These are phyloP conservation scores for Rhodosporidiobolus sp. DNA, from an alignment of 768 basidiomycete species.

Conservation along the genomic window DNA sequence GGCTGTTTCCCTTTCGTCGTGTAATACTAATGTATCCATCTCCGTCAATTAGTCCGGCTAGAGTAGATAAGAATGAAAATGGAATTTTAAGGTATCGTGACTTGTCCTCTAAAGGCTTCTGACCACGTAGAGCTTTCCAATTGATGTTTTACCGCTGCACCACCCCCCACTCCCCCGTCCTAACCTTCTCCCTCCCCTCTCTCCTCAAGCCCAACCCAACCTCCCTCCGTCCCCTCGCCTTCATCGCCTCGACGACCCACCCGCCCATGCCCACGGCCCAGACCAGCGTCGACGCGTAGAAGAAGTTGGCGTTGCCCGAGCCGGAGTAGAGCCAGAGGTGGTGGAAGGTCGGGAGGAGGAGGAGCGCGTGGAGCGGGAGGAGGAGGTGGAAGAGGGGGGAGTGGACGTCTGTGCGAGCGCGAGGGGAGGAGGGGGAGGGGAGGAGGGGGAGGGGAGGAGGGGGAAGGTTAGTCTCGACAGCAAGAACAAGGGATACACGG, in stretches of 20 bases:
- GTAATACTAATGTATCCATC: no score
- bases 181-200: slow-evolving; percentile 51
- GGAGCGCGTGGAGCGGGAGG: slow-evolving; percentile 74
- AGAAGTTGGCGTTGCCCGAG: slow-evolving; percentile 96
- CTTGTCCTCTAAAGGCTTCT: no score
- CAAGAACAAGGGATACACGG: background rate
- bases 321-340: slow-evolving; percentile 86
- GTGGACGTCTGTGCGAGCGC: slow-evolving; percentile 65
- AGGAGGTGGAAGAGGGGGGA: slow-evolving; percentile 79
- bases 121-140: no score
- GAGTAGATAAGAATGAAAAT: no score
- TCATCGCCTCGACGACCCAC: slow-evolving; percentile 74
- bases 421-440: background rate
- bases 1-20: no score
- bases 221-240: slow-evolving; percentile 75
- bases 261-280: slow-evolving; percentile 83
- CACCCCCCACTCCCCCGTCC: slow-evolving; percentile 38
- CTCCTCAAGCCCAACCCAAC: slow-evolving; percentile 58
- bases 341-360: slow-evolving; percentile 86
- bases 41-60: no score
- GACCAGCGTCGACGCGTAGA: slow-evolving; percentile 91
- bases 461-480: background rate
- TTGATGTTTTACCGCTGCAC: slow-evolving; percentile 42
- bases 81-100: no score
- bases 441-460: background rate